Evolutionary conservation across 345 rosid species (phyloP).

Genomic region (Hibiscus tridactylites): DNA sequence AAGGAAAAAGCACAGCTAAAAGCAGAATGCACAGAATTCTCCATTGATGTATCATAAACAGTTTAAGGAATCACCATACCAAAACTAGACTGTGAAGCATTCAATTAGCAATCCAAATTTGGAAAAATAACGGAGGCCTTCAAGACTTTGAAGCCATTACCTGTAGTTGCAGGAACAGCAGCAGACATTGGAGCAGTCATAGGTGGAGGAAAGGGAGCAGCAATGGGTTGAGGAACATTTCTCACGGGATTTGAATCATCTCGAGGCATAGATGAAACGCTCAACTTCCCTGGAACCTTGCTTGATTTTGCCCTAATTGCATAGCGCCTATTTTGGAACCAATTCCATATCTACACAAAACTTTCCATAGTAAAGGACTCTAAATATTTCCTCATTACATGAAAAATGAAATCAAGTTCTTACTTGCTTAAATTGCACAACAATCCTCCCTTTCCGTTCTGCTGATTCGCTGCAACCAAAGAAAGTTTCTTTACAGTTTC

Average conservation of each 20-base stretch:
- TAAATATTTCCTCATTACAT: background rate
- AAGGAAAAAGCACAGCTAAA: background rate
- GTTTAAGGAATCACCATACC: background rate
- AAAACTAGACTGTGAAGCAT: background rate
- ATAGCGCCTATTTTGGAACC: conserved; percentile 98
- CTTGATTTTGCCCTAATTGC: conserved; percentile 78
- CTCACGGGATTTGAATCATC: conserved; percentile 55
- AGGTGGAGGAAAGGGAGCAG: conserved; percentile 44
- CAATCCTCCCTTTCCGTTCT: conserved; percentile 73
- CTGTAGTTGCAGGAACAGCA: conserved; percentile 43
- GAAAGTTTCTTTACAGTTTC: conserved; percentile 6
- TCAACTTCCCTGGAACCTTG: conserved; percentile 76
- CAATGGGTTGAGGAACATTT: conserved; percentile 49
- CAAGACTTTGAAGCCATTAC: conserved; percentile 24
- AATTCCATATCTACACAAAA: conserved; percentile 74
- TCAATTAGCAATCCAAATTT: background rate
- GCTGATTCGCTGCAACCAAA: conserved; percentile 54
- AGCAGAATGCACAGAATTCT: background rate
- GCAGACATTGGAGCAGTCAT: conserved; percentile 38
- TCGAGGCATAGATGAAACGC: conserved; percentile 55
- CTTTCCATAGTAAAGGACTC: conserved; percentile 5
- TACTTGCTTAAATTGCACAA: conserved; percentile 95
- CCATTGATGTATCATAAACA: background rate
- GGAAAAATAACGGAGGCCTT: conserved; percentile 2
- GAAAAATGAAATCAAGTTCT: conserved; percentile 15